Base-by-base conservation (phyloP, 2,329 filamentous ascomycete species). In the Apiospora malaysiana region DNA sequence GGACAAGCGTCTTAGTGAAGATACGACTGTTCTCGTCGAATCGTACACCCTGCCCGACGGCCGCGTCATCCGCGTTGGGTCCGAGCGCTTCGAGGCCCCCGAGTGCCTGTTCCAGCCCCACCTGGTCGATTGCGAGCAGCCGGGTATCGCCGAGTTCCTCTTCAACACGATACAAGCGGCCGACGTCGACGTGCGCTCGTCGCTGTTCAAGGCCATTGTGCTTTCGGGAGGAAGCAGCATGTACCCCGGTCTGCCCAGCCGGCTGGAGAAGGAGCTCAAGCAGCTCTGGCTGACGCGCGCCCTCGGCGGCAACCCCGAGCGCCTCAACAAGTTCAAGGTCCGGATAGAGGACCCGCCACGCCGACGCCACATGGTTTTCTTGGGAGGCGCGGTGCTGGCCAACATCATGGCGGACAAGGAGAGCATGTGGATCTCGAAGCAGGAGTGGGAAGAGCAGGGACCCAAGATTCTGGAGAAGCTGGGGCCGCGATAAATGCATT, bases 381-480 rank as follows among this genome's bases (percentile, higher is more conserved):
- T 99, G 70, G 96, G 96, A 71, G 96, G 96, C 77, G 96, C 96
- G 37, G 96, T 99, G 73, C 86, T 99, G 78, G 96, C 96, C 77
- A 98, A 98, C 81, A 97, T 99, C 82, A 98, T 99, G 93, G 95
- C 96, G 65, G 95, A 98, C 84, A 98, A 98, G 85, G 94, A 98
- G 82, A 93, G 92, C 81, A 98, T 98, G 96, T 99, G 96, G 96
- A 95, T 99, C 79, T 93, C 92, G 76, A 97, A 97, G 87, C 89
- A 93, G 79, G 96, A 99, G 84, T 99, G 96, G 96, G 89, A 96
- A 79, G 96, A 99, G 84, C 92, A 98, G 81, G 96, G 96, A 49
- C 81, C 92, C 47, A 88, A 92, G 71, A 91, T 93, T 72, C 84
- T 99, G 79, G 94, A 97, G 85, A 99, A 98, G 87, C 86, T 99